Evolutionary conservation across 2,329 filamentous ascomycete genomes (phyloP).

Genomic region (Sclerotinia minor): DNA sequence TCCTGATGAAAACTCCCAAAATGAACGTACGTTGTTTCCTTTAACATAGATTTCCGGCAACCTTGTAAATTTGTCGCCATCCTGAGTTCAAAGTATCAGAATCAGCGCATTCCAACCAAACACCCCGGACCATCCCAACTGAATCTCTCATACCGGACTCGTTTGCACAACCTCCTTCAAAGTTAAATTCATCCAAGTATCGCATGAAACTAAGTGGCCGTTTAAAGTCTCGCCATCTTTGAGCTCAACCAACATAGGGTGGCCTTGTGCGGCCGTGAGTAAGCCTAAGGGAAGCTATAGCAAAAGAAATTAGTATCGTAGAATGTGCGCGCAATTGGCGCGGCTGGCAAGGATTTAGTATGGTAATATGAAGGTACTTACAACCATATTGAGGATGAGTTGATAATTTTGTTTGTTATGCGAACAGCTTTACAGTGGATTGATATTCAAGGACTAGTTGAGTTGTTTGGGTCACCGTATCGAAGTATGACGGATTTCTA

Average conservation of each 20-base stretch:
- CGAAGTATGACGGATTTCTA: conserved; percentile 2
- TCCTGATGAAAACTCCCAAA: fast-evolving
- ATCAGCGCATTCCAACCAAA: conserved; percentile 8
- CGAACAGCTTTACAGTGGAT: conserved; percentile 5
- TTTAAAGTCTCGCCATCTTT: conserved; percentile 98
- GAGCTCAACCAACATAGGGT: conserved; percentile 95
- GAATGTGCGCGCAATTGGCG: not conserved
- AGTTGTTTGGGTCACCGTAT: conserved; percentile 9
- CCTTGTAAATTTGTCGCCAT: conserved; percentile 90
- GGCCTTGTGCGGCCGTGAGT: conserved; percentile 92
- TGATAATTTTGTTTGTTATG: conserved; percentile 13
- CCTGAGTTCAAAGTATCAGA: conserved; percentile 48
- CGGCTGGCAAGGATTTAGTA: not conserved
- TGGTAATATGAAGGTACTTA: not conserved
- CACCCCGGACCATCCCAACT: not conserved
- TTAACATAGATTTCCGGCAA: conserved; percentile 94
- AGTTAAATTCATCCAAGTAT: conserved; percentile 99
- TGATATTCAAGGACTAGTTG: conserved; percentile 11
- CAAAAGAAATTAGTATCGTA: not conserved
- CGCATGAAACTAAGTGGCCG: conserved; percentile 92
- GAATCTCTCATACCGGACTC: conserved; percentile 61
- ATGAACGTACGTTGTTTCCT: conserved; percentile 78
- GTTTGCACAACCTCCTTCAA: conserved; percentile 97
- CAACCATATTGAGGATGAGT: conserved; percentile 17
- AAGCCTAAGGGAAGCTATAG: conserved; percentile 71